Evolutionary conservation across 2,329 filamentous ascomycete genomes (phyloP).

Genomic region (Xylaria sp.): DNA sequence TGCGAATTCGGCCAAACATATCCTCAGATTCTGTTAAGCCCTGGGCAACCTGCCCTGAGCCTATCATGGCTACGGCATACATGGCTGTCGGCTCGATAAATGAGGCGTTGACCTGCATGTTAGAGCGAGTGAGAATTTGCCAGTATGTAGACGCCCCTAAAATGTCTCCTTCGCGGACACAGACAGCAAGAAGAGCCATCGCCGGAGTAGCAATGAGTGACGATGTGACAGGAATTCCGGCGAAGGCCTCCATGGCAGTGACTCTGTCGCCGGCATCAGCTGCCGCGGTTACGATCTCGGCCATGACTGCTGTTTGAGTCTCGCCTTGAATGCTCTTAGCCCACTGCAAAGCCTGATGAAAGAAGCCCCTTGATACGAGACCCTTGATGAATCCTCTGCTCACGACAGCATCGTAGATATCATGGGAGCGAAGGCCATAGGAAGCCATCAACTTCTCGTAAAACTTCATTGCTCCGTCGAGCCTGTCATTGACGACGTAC

Average conservation of each 20-base stretch:
- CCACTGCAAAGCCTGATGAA: conserved; percentile 68
- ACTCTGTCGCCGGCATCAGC: conserved; percentile 71
- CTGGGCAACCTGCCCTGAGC: conserved; percentile 76
- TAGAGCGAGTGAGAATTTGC: conserved; percentile 62
- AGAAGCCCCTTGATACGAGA: conserved; percentile 64
- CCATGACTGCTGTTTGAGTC: conserved; percentile 59
- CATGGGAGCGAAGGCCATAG: conserved; percentile 52
- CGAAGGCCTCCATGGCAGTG: conserved; percentile 63
- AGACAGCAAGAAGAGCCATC: conserved; percentile 79
- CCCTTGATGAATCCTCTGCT: conserved; percentile 73
- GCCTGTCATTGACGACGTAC: conserved; percentile 75
- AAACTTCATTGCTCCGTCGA: conserved; percentile 78
- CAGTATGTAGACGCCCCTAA: conserved; percentile 74
- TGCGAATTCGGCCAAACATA: conserved; percentile 82
- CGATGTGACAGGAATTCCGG: conserved; percentile 49
- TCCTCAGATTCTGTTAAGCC: conserved; percentile 72
- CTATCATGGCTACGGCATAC: conserved; percentile 84
- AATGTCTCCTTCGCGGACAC: conserved; percentile 76
- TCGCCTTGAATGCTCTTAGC: conserved; percentile 59
- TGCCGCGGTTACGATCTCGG: conserved; percentile 67
- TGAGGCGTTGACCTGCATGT: conserved; percentile 53
- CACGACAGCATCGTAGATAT: conserved; percentile 67
- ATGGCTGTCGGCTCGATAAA: conserved; percentile 86
- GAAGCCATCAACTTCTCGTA: conserved; percentile 69
- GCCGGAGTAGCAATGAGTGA: conserved; percentile 53